A percentile compares a stretch with the other conserved stretches of the same genome.
phyloP scores from a whole-genome alignment of 1,139 yeast genomes.

The Saccharomyces hybrid region DNA sequence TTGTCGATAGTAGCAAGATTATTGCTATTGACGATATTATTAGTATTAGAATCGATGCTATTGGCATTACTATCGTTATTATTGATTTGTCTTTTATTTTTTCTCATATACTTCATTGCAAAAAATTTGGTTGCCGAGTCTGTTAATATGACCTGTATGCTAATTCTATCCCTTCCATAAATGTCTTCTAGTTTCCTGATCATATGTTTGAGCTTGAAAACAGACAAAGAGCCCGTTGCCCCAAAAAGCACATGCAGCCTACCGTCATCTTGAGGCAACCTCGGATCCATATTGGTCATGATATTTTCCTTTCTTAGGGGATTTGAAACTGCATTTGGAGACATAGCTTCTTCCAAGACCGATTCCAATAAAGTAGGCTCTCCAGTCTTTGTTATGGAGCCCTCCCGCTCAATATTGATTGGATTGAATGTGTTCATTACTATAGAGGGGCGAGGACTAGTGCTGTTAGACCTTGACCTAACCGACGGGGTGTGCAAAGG shows the following conservation, averaged over 20 bases:
- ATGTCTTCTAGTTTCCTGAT: conserved; percentile 72
- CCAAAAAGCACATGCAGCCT: conserved; percentile 81
- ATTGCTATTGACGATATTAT: not conserved
- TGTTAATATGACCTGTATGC: conserved; percentile 76
- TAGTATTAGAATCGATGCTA: conserved; percentile 1
- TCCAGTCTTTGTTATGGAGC: conserved; percentile 1
- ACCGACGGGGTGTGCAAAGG: conserved; percentile 42
- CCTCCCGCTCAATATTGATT: conserved; percentile 5
- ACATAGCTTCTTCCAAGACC: conserved; percentile 15
- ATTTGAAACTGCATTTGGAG: conserved; percentile 5
- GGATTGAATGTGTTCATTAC: conserved; percentile 5
- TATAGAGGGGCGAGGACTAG: conserved; percentile 22
- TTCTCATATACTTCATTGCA: conserved; percentile 35
- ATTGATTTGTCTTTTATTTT: conserved; percentile 6
- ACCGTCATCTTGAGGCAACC: conserved; percentile 87
- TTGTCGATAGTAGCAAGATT: not conserved
- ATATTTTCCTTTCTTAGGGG: not conserved
- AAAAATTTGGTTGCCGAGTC: conserved; percentile 78
- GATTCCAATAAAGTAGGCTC: conserved; percentile 13
- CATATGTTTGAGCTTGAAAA: conserved; percentile 65
- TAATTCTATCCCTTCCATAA: conserved; percentile 60
- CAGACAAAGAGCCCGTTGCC: conserved; percentile 83
- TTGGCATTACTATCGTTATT: conserved; percentile 3
- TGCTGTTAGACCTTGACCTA: conserved; percentile 34
- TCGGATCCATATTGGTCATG: conserved; percentile 46